A percentile compares a stretch with the other conserved stretches of the same genome.
phyloP scores from a whole-genome alignment of 371 early-diverging fungal genomes.

The Phascolomyces articulosus region DNA sequence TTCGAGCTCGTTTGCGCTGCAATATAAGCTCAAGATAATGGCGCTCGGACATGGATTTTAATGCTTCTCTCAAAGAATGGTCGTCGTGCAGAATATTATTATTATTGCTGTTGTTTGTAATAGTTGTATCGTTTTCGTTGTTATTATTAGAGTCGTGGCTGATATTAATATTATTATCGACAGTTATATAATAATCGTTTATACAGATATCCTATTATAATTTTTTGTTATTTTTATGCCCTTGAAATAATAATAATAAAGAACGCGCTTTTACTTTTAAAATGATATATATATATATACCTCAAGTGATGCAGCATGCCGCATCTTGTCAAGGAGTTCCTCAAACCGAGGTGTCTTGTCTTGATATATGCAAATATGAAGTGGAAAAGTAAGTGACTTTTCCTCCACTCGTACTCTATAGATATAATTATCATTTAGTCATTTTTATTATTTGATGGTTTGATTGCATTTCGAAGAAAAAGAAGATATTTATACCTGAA shows the following conservation, averaged over 20 bases:
- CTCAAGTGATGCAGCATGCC: conserved; percentile 24
- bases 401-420: conserved; percentile 38
- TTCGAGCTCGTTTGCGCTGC: conserved; percentile 28
- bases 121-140: background rate
- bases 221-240: too few relatives aligned
- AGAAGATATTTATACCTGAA: conserved; percentile 23
- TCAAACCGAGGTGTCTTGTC: conserved; percentile 36
- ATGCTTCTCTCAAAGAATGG: conserved; percentile 28
- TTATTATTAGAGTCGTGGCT: conserved; percentile 4
- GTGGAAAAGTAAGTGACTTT: conserved; percentile 28
- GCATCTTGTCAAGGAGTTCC: conserved; percentile 36
- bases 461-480: too few relatives aligned
- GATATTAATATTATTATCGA: conserved; percentile 14
- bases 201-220: conserved; percentile 25
- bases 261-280: too few relatives aligned
- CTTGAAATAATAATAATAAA: too few relatives aligned
- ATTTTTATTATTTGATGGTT: too few relatives aligned
- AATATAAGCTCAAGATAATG: conserved; percentile 37
- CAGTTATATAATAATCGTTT: conserved; percentile 32
- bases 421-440: too few relatives aligned
- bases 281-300: too few relatives aligned
- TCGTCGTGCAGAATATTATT: conserved; percentile 29
- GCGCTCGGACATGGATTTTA: conserved; percentile 23
- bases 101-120: background rate
- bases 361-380: conserved; percentile 37